phyloP scores from a whole-genome alignment of 306 rosid species.

The Quillaja saponaria region DNA sequence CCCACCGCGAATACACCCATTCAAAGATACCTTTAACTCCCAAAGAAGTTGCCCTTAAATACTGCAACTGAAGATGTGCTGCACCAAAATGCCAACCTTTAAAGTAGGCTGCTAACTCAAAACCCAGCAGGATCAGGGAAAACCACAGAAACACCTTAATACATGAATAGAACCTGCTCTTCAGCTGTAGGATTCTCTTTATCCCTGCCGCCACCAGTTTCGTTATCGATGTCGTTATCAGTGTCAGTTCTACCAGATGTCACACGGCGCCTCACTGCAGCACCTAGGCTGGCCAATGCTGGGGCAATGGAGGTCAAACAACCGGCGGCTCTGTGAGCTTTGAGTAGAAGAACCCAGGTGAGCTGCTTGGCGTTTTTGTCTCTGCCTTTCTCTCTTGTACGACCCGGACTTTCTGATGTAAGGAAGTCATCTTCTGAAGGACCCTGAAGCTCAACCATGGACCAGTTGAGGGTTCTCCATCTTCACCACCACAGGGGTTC shows the following conservation, averaged over 20 bases:
- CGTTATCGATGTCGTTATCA: slow-evolving; percentile 43
- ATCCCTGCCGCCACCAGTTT: slow-evolving; percentile 38
- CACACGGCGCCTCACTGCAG: slow-evolving; percentile 68
- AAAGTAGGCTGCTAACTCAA: slow-evolving; percentile 72
- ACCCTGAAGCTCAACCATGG: slow-evolving; percentile 90
- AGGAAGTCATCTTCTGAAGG: slow-evolving; percentile 75
- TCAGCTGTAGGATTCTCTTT: slow-evolving; percentile 55
- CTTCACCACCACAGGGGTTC: slow-evolving; percentile 95
- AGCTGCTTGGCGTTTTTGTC: slow-evolving; percentile 85
- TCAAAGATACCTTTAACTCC: slow-evolving; percentile 56
- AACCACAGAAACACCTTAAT: slow-evolving; percentile 64
- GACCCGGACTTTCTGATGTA: slow-evolving; percentile 36
- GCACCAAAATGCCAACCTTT: slow-evolving; percentile 80
- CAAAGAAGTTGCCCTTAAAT: slow-evolving; percentile 54
- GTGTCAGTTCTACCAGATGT: slow-evolving; percentile 69
- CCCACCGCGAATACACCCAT: slow-evolving; percentile 71
- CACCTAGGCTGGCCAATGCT: slow-evolving; percentile 59
- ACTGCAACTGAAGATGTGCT: slow-evolving; percentile 42
- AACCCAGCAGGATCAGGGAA: slow-evolving; percentile 55
- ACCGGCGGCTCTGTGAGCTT: slow-evolving; percentile 82
- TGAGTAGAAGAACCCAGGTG: slow-evolving; percentile 90
- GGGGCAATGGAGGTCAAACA: slow-evolving; percentile 73
- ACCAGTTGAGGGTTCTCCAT: slow-evolving; percentile 98
- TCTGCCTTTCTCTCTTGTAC: slow-evolving; percentile 53
- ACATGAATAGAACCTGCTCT: slow-evolving; percentile 59